These are phyloP conservation scores for Novymonas esmeraldas DNA, from an alignment of 208 protist genomes.

Conservation along the genomic window DNA sequence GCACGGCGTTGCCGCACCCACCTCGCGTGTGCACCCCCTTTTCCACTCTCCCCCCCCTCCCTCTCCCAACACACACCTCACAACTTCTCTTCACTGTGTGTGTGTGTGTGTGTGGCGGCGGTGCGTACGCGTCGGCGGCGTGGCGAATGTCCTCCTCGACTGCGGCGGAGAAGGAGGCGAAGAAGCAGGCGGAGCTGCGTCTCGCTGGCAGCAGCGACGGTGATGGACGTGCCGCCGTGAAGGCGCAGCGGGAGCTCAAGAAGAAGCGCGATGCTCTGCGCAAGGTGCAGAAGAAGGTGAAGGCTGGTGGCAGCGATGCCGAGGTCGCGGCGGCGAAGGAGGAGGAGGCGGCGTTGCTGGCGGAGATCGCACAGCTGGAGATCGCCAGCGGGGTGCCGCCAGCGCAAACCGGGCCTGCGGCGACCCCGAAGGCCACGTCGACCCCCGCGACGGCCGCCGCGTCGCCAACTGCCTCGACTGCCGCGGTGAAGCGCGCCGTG, in stretches of 20 bases:
- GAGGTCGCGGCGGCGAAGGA: conserved; percentile 26
- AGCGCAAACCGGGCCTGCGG: not conserved
- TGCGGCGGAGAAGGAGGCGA: conserved; percentile 29
- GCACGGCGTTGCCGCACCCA: no score
- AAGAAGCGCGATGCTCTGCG: conserved; percentile 57
- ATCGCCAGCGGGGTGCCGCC: conserved; percentile 2
- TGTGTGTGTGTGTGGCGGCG: no score
- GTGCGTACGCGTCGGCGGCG: no score
- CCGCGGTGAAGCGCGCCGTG: not conserved
- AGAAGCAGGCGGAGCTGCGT: conserved; percentile 27
- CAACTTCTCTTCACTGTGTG: no score
- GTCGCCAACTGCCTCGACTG: not conserved
- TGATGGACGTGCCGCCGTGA: conserved; percentile 38
- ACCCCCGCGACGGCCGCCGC: conserved; percentile 15
- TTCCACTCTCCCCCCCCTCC: no score
- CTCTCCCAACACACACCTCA: no score
- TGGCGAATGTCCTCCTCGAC: not conserved
- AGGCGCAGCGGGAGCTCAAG: conserved; percentile 65
- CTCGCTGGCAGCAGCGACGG: conserved; percentile 42
- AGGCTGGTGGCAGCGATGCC: conserved; percentile 31
- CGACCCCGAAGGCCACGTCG: not conserved
- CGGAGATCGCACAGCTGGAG: conserved; percentile 26
- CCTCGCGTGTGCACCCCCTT: no score
- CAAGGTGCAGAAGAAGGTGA: conserved; percentile 59
- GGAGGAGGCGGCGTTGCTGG: conserved; percentile 32